These are phyloP conservation scores for Plenodomus lindquistii DNA, from an alignment of 2,329 filamentous ascomycete genomes.

Conservation along the genomic window DNA sequence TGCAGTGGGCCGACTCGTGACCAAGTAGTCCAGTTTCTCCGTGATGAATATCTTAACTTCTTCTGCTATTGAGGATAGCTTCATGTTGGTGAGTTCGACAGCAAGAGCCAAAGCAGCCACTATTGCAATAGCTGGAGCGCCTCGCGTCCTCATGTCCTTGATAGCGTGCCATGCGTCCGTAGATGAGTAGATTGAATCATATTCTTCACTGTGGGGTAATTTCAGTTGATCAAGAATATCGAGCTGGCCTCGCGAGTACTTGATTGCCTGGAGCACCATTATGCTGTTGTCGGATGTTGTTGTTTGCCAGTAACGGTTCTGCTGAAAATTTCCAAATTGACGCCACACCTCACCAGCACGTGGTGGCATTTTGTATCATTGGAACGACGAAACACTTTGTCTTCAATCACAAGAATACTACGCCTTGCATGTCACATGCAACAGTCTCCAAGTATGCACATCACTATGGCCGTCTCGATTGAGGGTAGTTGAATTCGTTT, in stretches of 20 bases:
- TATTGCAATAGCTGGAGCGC: conserved; percentile 94
- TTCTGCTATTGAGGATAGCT: conserved; percentile 57
- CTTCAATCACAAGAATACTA: no score
- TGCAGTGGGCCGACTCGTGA: conserved; percentile 87
- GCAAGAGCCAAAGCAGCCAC: conserved; percentile 90
- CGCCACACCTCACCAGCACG: conserved; percentile 8
- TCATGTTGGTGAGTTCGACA: conserved; percentile 73
- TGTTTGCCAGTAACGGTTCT: conserved; percentile 2
- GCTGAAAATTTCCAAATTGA: conserved; percentile 25
- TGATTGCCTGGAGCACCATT: conserved; percentile 74
- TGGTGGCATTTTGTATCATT: no score
- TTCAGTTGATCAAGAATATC: conserved; percentile 83
- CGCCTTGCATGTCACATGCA: no score
- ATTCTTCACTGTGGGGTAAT: conserved; percentile 78
- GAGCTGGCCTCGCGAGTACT: conserved; percentile 71
- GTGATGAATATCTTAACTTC: conserved; percentile 71
- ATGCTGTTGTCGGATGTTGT: conserved; percentile 13
- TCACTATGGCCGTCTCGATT: no score
- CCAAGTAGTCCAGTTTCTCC: conserved; percentile 80
- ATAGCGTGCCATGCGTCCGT: conserved; percentile 83
- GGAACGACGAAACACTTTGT: no score
- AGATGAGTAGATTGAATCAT: conserved; percentile 70
- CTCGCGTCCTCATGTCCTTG: conserved; percentile 75
- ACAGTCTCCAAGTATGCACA: not conserved
- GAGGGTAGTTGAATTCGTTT: not conserved